These are phyloP conservation scores for Schizosaccharomyces versatilis DNA, from an alignment of 1,139 yeast species.

Conservation along the genomic window DNA sequence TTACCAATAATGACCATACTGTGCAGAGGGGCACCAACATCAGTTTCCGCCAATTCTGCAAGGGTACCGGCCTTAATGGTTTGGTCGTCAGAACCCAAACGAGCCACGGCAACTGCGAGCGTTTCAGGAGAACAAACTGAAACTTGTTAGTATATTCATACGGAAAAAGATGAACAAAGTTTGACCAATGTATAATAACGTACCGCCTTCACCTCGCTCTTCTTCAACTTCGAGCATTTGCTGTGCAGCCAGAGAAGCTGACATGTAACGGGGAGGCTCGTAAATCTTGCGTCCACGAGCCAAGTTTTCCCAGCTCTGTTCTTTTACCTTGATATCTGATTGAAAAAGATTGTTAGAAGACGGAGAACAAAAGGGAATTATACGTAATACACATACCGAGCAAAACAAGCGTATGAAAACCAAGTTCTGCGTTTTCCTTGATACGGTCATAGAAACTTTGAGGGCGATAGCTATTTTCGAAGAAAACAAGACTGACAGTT, in stretches of 20 bases:
- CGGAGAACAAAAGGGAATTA: neutral
- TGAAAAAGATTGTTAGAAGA: neutral
- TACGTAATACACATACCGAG: constrained; percentile 18
- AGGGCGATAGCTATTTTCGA: constrained; percentile 89
- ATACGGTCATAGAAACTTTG: constrained; percentile 82
- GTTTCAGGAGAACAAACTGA: constrained; percentile 49
- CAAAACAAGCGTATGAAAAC: constrained; percentile 70
- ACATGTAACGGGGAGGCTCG: constrained; percentile 95
- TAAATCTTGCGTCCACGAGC: constrained; percentile 79
- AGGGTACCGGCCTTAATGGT: constrained; percentile 68
- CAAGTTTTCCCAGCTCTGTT: constrained; percentile 83
- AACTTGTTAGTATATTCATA: neutral
- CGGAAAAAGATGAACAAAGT: neutral
- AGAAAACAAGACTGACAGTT: constrained; percentile 83
- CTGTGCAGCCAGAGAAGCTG: constrained; percentile 65
- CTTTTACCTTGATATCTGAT: constrained; percentile 77
- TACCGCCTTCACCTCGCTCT: constrained; percentile 32
- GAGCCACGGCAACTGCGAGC: constrained; percentile 80
- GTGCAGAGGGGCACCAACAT: constrained; percentile 86
- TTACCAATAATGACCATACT: constrained; percentile 78
- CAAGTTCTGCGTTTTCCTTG: constrained; percentile 70
- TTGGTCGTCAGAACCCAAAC: constrained; percentile 75
- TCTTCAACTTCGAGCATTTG: constrained; percentile 80
- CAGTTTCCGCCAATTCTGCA: constrained; percentile 32
- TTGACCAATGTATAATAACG: constrained; percentile 20